Evolutionary conservation across 345 rosid genomes (phyloP), one percentile per base, ranked within the genome.

Genomic region (Sisymbrium irio): DNA sequence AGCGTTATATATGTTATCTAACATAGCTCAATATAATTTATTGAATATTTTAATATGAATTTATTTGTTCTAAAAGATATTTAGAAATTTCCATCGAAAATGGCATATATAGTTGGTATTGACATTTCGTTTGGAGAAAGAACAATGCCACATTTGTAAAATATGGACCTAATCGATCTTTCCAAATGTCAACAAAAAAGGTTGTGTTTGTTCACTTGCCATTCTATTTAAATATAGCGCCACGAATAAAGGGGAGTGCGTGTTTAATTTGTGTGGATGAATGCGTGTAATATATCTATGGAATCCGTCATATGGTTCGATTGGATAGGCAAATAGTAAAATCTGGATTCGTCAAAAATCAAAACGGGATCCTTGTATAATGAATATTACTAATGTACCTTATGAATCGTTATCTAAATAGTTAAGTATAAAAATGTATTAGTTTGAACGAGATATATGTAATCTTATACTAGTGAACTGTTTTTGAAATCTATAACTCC

Each of bases 131-230:
- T 51, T 66, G 67, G 33, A 66, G 2, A 63, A 46, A 46, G 30
- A 49, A 22, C 14, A 59, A 28, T 49, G 57, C 44, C 32, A 42
- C 22, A n/a, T 33, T 62, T 42, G 54, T 67, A 61, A 50, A 60
- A 37, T 62, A 42, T 25, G 53, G 37, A 68, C 56, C 49, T 51
- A 67, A 75, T 61, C 18, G 15, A 35, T 50, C 55, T 57, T 47
- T 62, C 33, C 41, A 51, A 68, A 75, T 50, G 60, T 75, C 79
- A 75, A 75, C 74, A 18, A 42, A 22, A 30, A 42, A 40, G 30
- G 47, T 75, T 11, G 69, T 67, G 74, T 75, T 75, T 68, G 79
- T 75, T 75, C 74, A 75, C 74, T 75, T 60, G 74, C 63, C 54
- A 51, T 14, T 67, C 37, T 12, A 60, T 30, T 30, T 61, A 60